Base-by-base conservation (phyloP, 164 flowering plant genomes). In the Buxus sempervirens region DNA sequence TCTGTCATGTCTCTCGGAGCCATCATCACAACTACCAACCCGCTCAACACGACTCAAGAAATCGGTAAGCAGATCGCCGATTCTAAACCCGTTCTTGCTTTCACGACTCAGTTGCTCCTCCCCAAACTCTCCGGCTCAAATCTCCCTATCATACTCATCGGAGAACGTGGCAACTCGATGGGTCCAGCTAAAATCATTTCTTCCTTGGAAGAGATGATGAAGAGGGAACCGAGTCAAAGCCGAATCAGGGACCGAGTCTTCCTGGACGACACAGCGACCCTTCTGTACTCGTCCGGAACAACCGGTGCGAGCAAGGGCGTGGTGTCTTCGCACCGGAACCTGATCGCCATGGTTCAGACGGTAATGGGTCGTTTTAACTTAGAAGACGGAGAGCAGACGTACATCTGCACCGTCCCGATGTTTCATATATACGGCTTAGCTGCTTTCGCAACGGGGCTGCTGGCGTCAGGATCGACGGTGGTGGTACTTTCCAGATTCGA, bases 221-320 rank as follows among this genome's bases (percentile, higher is more conserved):
- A 9, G 67, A 75, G 63, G 65, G 62, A 70, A 12, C 79, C 87
- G 62, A 73, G 72, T 26, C 74, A 22, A 60, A 70, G 15, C 32
- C 76, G 80, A 69, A 74, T 81, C 24, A 74, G 57, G 54, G 86
- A 83, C 1, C 76, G 82, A 72, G 77, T 91, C 22, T 36, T 65
- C 51, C 91, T 78, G 69, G 80, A 86, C 59, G 97, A 91, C 82
- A 79, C 93, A 26, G 97, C 98, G 13, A 82, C 86, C 23, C 80
- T 91, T 25, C 82, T 94, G 6, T 94, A 91, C 82, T 94, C 98
- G 13, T 94, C 98, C 0, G 97, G 98, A 9, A 94, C 96, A 1
- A 94, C 98, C n/a, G 97, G 98, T 4, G 80, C 81, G 51, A 91
- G 98, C 77, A 94, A 94, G 66, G 98, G 98, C 12, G 97, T 94